phyloP scores from a whole-genome alignment of 2,329 filamentous ascomycete genomes.

The Drechslerella dactyloides region DNA sequence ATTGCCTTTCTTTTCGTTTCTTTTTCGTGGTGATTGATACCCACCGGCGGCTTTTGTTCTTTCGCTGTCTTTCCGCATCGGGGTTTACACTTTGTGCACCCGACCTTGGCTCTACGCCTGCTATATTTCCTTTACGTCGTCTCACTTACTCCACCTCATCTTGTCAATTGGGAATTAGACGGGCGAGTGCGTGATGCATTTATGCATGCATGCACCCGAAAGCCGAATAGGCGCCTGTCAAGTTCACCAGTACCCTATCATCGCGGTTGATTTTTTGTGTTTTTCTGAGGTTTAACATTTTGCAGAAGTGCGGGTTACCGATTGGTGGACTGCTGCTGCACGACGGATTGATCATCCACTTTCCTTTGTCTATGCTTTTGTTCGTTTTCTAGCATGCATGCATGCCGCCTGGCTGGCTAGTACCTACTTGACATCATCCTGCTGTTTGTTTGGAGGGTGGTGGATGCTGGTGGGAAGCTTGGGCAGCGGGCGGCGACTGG shows the following conservation, averaged over 20 bases:
- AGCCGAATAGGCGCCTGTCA: conserved; percentile 46
- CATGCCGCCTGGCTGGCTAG: neutral
- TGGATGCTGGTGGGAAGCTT: too few species aligned
- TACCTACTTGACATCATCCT: too few species aligned
- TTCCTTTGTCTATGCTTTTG: conserved; percentile 20
- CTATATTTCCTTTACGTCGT: conserved; percentile 21
- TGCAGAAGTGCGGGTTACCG: too few species aligned
- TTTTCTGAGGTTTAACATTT: too few species aligned
- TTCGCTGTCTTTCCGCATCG: conserved; percentile 1
- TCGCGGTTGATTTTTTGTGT: too few species aligned
- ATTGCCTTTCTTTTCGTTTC: conserved; percentile 4
- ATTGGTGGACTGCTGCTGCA: neutral
- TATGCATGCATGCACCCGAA: too few species aligned
- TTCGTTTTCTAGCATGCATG: neutral
- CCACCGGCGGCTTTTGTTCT: conserved; percentile 37
- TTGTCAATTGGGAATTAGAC: conserved; percentile 39
- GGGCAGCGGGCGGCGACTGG: too few species aligned
- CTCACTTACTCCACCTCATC: neutral
- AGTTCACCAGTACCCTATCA: conserved; percentile 30
- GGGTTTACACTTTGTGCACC: conserved; percentile 6
- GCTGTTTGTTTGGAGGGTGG: too few species aligned
- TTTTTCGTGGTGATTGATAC: conserved; percentile 18
- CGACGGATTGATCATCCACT: conserved; percentile 49
- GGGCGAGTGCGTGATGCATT: neutral
- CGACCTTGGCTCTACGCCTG: conserved; percentile 25